phyloP scores from a whole-genome alignment of 768 basidiomycete species.

The Nidula microcarpa region DNA sequence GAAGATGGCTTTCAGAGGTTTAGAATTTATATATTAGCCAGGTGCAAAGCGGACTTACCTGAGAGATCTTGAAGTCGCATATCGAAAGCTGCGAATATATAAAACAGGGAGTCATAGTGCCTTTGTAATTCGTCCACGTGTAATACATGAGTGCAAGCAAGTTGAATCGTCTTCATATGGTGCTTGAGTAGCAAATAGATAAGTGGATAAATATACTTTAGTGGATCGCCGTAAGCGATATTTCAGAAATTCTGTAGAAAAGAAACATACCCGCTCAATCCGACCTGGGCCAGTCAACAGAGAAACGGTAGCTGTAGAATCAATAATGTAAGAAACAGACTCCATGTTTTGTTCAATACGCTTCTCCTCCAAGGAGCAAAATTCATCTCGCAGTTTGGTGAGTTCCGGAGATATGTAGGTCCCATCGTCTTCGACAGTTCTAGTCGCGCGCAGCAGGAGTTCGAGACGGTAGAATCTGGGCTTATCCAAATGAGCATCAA shows the following conservation, averaged over 20 bases:
- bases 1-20: neutral
- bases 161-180: neutral
- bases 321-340: constrained; percentile 10
- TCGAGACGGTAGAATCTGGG: constrained; percentile 4
- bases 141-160: neutral
- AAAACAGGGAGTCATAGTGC: neutral
- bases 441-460: constrained; percentile 12
- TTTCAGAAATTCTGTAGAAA: neutral
- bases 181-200: neutral
- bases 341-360: constrained; percentile 10
- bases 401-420: constrained; percentile 5
- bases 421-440: constrained; percentile 1
- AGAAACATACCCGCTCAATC: constrained; percentile 13
- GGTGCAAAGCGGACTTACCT: neutral
- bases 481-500: constrained; percentile 7
- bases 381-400: constrained; percentile 1
- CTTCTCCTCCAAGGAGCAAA: constrained; percentile 7
- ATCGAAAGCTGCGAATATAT: neutral
- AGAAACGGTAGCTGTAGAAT: constrained; percentile 10
- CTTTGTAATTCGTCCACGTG: neutral
- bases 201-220: neutral
- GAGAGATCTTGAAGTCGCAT: neutral
- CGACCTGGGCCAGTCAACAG: constrained; percentile 14
- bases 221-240: too few relatives aligned
- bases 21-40: neutral